These are phyloP conservation scores for Aspergillaceae sp. DNA, from an alignment of 2,329 filamentous ascomycete genomes.

Conservation along the genomic window DNA sequence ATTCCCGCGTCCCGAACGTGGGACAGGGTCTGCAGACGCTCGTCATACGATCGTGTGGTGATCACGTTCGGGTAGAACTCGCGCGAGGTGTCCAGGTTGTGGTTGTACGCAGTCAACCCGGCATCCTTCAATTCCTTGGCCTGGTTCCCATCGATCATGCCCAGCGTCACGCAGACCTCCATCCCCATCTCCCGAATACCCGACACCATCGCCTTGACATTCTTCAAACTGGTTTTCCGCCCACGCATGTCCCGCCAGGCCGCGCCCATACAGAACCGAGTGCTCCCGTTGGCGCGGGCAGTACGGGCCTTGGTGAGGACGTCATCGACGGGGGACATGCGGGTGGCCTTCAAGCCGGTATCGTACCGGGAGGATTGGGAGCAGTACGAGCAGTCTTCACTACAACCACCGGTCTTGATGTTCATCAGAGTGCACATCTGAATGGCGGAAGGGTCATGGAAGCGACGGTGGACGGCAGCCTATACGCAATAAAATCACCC, in stretches of 20 bases:
- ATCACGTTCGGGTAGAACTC: slow-evolving; percentile 85
- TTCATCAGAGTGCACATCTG: slow-evolving; percentile 95
- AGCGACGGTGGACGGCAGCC: slow-evolving; percentile 71
- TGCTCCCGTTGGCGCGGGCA: slow-evolving; percentile 76
- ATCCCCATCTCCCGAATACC: slow-evolving; percentile 74
- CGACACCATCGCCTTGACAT: slow-evolving; percentile 77
- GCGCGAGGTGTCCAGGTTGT: slow-evolving; percentile 83
- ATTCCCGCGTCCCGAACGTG: slow-evolving; percentile 80
- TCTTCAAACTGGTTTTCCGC: slow-evolving; percentile 71
- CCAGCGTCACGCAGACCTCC: slow-evolving; percentile 88
- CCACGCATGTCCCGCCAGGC: slow-evolving; percentile 93
- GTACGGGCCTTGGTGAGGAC: slow-evolving; percentile 69
- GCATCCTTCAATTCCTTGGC: slow-evolving; percentile 74
- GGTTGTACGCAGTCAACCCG: slow-evolving; percentile 84
- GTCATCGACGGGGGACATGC: slow-evolving; percentile 68
- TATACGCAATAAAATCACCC: slow-evolving; percentile 26
- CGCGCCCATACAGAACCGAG: slow-evolving; percentile 90
- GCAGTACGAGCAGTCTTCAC: slow-evolving; percentile 88
- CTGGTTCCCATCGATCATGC: slow-evolving; percentile 79
- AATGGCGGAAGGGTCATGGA: slow-evolving; percentile 74
- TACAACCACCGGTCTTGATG: slow-evolving; percentile 90
- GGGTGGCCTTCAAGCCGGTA: slow-evolving; percentile 69
- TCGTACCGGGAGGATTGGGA: slow-evolving; percentile 76
- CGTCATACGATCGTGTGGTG: slow-evolving; percentile 77
- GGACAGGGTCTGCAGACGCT: slow-evolving; percentile 68